Conservation (phyloP, 495 filamentous ascomycete genomes). For the Elasticomyces elasticus region DNA sequence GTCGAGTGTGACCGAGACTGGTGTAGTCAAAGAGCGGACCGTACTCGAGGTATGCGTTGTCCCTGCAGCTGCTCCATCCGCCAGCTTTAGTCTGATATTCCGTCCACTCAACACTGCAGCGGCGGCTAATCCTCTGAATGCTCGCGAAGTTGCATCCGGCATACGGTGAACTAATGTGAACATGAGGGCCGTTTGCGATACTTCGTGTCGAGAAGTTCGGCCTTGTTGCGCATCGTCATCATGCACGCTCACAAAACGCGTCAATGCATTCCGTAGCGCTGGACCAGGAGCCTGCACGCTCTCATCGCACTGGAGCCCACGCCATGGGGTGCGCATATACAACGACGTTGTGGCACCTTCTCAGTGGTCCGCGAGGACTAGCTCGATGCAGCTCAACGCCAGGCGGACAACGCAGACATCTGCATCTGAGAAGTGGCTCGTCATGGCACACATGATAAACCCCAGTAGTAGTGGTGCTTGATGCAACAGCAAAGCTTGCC, state of each 20-base stretch:
- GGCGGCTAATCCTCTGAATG: background rate
- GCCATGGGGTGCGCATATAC: background rate
- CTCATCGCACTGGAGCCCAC: background rate
- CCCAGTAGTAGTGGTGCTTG: no score
- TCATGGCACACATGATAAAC: background rate
- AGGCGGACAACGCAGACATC: background rate
- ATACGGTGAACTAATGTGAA: background rate
- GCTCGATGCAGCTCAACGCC: background rate
- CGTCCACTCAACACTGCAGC: background rate
- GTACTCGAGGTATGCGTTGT: background rate
- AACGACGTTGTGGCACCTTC: slow-evolving; percentile 2
- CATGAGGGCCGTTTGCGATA: no score
- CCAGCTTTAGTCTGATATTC: background rate
- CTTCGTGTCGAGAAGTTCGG: no score
- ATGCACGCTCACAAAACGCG: no score
- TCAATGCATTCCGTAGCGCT: background rate
- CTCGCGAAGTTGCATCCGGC: background rate
- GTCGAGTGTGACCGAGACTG: background rate
- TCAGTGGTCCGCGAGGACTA: background rate
- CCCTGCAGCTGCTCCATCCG: background rate
- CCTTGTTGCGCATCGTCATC: no score
- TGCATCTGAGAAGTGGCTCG: background rate
- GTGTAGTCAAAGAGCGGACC: background rate
- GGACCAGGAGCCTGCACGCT: background rate
- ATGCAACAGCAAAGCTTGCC: no score